phyloP scores from a whole-genome alignment of 2,329 filamentous ascomycete genomes.

The Fusarium paranaense region DNA sequence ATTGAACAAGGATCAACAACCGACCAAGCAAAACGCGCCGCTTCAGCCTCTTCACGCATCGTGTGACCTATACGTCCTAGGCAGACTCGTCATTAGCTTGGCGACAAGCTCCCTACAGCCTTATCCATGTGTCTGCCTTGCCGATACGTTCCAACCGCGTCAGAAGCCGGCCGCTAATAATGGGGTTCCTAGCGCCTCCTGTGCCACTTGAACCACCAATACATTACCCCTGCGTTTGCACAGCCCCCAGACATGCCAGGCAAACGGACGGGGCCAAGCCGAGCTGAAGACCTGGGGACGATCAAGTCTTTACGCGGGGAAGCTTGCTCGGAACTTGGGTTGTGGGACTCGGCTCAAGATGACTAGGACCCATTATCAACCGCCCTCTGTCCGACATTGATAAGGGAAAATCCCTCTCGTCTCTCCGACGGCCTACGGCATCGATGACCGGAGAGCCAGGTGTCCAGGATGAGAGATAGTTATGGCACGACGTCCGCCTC shows the following conservation, averaged over 20 bases:
- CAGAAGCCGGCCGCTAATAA: conserved; percentile 11
- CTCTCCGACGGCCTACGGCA: not conserved
- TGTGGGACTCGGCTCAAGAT: conserved; percentile 1
- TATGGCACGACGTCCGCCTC: not conserved
- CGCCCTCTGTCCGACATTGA: not conserved
- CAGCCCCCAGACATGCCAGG: conserved; percentile 32
- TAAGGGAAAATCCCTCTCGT: not conserved
- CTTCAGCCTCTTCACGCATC: conserved; percentile 26
- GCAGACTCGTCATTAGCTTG: conserved; percentile 24
- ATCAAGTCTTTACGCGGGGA: conserved; percentile 14
- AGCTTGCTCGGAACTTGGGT: conserved; percentile 1
- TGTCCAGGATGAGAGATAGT: not conserved
- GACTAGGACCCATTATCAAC: conserved; percentile 6
- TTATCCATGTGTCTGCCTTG: conserved; percentile 38
- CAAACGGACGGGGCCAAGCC: conserved; percentile 25
- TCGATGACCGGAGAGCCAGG: not conserved
- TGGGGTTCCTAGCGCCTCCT: conserved; percentile 32
- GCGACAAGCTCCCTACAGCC: conserved; percentile 16
- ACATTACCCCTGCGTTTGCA: conserved; percentile 34
- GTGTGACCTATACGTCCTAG: conserved; percentile 31
- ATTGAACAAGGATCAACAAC: conserved; percentile 12
- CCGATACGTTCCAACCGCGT: conserved; percentile 19
- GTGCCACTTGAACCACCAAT: conserved; percentile 21
- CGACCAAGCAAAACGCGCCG: conserved; percentile 6
- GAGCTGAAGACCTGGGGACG: conserved; percentile 34